phyloP scores from a whole-genome alignment of 108 stramenopile species.

The Nitzschia palea region DNA sequence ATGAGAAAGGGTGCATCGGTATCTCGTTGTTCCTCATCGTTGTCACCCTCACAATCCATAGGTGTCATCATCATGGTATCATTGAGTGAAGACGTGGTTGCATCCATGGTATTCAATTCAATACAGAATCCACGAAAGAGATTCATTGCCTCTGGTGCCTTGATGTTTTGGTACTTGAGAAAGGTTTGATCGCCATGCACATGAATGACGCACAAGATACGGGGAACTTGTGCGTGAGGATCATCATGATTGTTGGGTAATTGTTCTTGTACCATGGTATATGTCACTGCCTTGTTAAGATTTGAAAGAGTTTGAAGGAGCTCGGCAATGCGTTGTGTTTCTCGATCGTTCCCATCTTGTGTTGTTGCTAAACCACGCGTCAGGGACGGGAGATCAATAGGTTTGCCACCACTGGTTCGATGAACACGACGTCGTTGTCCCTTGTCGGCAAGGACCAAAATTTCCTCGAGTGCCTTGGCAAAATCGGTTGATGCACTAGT shows the following conservation, averaged over 20 bases:
- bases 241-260: too few relatives aligned
- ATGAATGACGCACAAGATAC: constrained; percentile 66
- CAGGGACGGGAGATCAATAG: constrained; percentile 22
- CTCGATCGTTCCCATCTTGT: constrained; percentile 31
- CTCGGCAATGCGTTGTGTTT: constrained; percentile 62
- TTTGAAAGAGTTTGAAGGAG: constrained; percentile 47
- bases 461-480: background rate
- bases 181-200: constrained; percentile 67
- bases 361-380: constrained; percentile 20
- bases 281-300: constrained; percentile 47
- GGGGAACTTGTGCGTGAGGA: background rate
- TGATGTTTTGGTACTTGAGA: constrained; percentile 38
- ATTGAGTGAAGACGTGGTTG: background rate
- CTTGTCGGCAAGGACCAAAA: background rate
- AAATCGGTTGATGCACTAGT: background rate
- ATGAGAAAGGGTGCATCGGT: constrained; percentile 42
- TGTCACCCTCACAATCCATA: constrained; percentile 10
- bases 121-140: constrained; percentile 83
- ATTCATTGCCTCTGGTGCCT: constrained; percentile 42
- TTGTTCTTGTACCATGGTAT: constrained; percentile 39
- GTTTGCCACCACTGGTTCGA: background rate
- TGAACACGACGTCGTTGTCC: constrained; percentile 5
- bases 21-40: background rate
- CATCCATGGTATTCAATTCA: constrained; percentile 29
- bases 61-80: background rate